A percentile compares a stretch with the other conserved stretches of the same genome.
Conservation (phyloP, 148 eudicot species). For the Limonium bicolor region DNA sequence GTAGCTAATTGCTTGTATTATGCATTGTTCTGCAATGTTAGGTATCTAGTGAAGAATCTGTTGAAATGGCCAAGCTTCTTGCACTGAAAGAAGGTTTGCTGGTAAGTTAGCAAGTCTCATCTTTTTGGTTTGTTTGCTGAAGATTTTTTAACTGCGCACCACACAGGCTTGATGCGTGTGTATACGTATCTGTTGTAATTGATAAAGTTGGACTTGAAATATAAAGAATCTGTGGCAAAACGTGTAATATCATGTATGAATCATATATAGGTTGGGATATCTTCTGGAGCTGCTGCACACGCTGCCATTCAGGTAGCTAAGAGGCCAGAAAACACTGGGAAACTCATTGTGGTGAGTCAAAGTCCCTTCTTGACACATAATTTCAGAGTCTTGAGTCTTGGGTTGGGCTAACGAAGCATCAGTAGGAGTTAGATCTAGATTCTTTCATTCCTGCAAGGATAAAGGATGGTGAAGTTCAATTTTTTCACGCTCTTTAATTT, state of each 20-base stretch:
- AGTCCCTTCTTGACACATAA: neutral
- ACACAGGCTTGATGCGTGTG: no score
- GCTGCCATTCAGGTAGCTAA: slow-evolving; percentile 53
- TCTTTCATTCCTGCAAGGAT: neutral
- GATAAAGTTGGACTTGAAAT: slow-evolving; percentile 8
- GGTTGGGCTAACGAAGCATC: no score
- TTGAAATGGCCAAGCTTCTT: slow-evolving; percentile 20
- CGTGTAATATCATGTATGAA: neutral
- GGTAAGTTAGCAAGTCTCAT: slow-evolving; percentile 14
- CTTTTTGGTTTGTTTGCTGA: no score
- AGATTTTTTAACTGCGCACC: no score
- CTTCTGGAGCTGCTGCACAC: slow-evolving; percentile 69
- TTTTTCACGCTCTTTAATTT: no score
- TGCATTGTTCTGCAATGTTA: no score
- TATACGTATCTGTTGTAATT: neutral
- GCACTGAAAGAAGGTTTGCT: slow-evolving; percentile 29
- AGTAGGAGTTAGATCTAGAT: neutral
- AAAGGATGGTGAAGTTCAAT: neutral
- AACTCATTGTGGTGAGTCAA: slow-evolving; percentile 49
- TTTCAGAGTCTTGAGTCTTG: no score
- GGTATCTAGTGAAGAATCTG: slow-evolving; percentile 19
- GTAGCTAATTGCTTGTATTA: no score
- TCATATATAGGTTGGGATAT: slow-evolving; percentile 47
- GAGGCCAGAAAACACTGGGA: no score
- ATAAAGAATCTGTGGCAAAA: neutral